phyloP scores from a whole-genome alignment of 2,329 filamentous ascomycete genomes.

The Epichloe brachyelytri region DNA sequence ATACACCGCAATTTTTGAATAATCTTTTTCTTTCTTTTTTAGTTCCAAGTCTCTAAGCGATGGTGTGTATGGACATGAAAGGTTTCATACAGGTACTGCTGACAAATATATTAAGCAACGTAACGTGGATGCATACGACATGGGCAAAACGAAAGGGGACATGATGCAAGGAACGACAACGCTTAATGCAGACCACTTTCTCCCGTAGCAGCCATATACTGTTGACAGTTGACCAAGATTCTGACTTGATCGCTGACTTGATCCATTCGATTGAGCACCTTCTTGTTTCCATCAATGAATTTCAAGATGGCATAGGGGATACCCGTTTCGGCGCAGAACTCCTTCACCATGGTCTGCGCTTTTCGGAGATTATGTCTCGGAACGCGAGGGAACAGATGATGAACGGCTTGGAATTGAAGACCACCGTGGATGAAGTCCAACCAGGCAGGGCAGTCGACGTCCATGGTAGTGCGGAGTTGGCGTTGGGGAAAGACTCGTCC shows the following conservation, averaged over 20 bases:
- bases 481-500: slow-evolving; percentile 53
- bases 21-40: too few relatives aligned
- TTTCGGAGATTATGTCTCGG: slow-evolving; percentile 54
- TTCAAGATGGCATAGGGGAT: slow-evolving; percentile 50
- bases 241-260: slow-evolving; percentile 50
- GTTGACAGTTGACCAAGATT: slow-evolving; percentile 44
- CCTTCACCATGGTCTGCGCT: slow-evolving; percentile 44
- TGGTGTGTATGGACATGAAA: too few relatives aligned
- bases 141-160: neutral
- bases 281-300: slow-evolving; percentile 50
- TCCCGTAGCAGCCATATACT: slow-evolving; percentile 34
- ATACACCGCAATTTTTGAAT: too few relatives aligned
- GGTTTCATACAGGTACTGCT: too few relatives aligned
- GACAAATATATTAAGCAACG: too few relatives aligned
- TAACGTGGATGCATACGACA: too few relatives aligned
- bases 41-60: too few relatives aligned
- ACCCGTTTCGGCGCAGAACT: slow-evolving; percentile 51
- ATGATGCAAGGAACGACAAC: neutral
- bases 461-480: slow-evolving; percentile 61
- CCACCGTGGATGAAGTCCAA: slow-evolving; percentile 61
- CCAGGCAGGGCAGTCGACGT: slow-evolving; percentile 60
- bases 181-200: slow-evolving; percentile 24
- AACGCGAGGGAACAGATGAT: slow-evolving; percentile 56
- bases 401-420: slow-evolving; percentile 59
- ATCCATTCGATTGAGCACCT: slow-evolving; percentile 32